Evolutionary conservation across 164 flowering plant genomes (phyloP), one percentile per base, ranked within the genome.

Genomic region (Amborella trichopoda): DNA sequence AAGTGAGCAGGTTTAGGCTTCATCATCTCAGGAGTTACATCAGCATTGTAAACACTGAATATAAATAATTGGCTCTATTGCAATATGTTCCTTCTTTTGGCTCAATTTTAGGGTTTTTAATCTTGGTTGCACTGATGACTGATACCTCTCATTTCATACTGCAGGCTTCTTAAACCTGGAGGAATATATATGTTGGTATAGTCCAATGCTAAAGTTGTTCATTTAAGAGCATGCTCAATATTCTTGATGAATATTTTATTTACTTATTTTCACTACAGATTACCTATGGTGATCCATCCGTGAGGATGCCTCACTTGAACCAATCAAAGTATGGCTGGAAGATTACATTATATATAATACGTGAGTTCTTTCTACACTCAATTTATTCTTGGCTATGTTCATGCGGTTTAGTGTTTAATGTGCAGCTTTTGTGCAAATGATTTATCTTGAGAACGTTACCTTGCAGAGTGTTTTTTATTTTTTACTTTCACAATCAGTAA

Each of bases 241-340:
- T n/a, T n/a, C n/a, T n/a, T n/a, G n/a, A n/a, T n/a, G n/a, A n/a
- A n/a, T n/a, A n/a, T n/a, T n/a, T n/a, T n/a, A n/a, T n/a, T n/a
- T n/a, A n/a, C 8, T 5, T 26, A 28, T 52, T 0, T 26, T 20
- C 12, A 59, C 28, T 59, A 32, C 74, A 90, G 98, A 76, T 90
- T 60, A 86, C 94, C 1, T 90, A 90, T 70, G 98, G 98, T 48
- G 94, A 90, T 68, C 98, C 98, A 18, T 67, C 56, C 5, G 98
- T 72, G 17, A 78, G 98, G 66, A 67, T 86, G 69, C 83, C 78
- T 51, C 81, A 81, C 72, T 47, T 90, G 65, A 74, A 49, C 30
- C 67, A 71, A 45, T 66, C 75, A 21, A 69, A 50, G 30, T 83
- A 79, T 73, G 72, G 68, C 48, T 90, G 98, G 98, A 66, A 73